Base-by-base conservation (phyloP, 2,329 filamentous ascomycete genomes). In the Cordyceps cicadae region DNA sequence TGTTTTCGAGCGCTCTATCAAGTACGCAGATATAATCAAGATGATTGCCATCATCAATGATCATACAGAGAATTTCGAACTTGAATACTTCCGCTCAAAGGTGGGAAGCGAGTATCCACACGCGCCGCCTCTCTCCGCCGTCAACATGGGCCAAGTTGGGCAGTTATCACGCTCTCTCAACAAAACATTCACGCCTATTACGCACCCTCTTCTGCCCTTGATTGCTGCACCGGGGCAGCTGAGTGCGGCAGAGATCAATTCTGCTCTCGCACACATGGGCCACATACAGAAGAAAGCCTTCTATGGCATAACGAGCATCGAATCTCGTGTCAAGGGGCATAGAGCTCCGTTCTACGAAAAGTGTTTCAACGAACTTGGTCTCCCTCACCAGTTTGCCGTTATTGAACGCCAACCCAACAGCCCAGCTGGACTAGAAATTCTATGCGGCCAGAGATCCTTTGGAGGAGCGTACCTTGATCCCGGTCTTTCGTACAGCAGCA, bases 131-230 rank as follows among this genome's bases (percentile, higher is more conserved):
- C 79, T 96, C 39, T 94, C 90, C 2, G 90, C 88, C 7, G 84
- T 95, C 66, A 94, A 94, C 72, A 94, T 94, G 89, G 89, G 89
- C 29, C 87, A 90, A 66, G 84, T 86, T n/a, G 91, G 91, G 12
- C 90, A 95, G 69, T 83, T 95, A 54, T 94, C 90, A 1, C 83
- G 91, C 67, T 89, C 89, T 0, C 78, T 94, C 62, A 95, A 95
- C 74, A 90, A 88, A 60, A 87, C 93, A 63, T 93, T 95, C 71
- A 92, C 90, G 0, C 90, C 90, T 29, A 92, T 95, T 69, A 95
- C 91, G 0, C 90, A 96, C 68, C 90, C 90, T 1, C 77, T 94
- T 11, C 79, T 95, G 3, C 90, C 91, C 9, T 86, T 92, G 69
- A 90, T 94, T 62, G 90, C 90, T 26, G 90, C 90, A 0, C 90